These are phyloP conservation scores for Geosmithia putterillii DNA, from an alignment of 2,329 filamentous ascomycete species.

Conservation along the genomic window DNA sequence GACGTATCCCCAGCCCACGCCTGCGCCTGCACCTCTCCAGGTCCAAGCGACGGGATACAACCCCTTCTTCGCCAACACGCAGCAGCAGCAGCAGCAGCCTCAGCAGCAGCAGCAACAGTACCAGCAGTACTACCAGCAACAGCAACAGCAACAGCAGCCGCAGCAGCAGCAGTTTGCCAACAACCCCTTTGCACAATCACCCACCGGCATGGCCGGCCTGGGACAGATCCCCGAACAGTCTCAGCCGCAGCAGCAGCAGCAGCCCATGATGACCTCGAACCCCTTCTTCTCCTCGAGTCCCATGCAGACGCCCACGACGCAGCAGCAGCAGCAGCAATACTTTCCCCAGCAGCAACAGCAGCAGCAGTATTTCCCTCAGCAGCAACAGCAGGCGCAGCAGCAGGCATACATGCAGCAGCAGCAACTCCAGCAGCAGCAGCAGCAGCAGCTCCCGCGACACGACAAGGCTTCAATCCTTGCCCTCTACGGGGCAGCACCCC, in stretches of 20 bases:
- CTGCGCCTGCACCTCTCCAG: constrained; percentile 18
- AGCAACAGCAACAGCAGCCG: constrained; percentile 6
- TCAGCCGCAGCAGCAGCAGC: constrained; percentile 27
- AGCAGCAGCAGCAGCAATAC: constrained; percentile 12
- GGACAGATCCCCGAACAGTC: constrained; percentile 41
- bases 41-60: constrained; percentile 32
- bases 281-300: constrained; percentile 23
- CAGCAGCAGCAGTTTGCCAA: constrained; percentile 18
- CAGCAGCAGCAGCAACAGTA: neutral
- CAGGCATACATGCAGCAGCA: constrained; percentile 16
- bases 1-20: constrained; percentile 24
- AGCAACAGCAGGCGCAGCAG: too few species aligned
- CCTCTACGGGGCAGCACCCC: constrained; percentile 53
- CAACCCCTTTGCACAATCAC: constrained; percentile 38
- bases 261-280: constrained; percentile 12
- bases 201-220: constrained; percentile 31
- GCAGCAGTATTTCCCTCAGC: constrained; percentile 12
- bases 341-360: constrained; percentile 12
- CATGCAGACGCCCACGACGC: constrained; percentile 13
- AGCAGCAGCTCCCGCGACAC: constrained; percentile 33
- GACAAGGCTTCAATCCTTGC: constrained; percentile 68
- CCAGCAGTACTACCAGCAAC: constrained; percentile 2
- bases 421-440: constrained; percentile 20
- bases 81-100: constrained; percentile 12
- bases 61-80: constrained; percentile 33